Percentiles rank a stretch among this genome's conserved stretches.
phyloP scores from a whole-genome alignment of 139 green algal genomes.

The Tetradesmus obliquus region DNA sequence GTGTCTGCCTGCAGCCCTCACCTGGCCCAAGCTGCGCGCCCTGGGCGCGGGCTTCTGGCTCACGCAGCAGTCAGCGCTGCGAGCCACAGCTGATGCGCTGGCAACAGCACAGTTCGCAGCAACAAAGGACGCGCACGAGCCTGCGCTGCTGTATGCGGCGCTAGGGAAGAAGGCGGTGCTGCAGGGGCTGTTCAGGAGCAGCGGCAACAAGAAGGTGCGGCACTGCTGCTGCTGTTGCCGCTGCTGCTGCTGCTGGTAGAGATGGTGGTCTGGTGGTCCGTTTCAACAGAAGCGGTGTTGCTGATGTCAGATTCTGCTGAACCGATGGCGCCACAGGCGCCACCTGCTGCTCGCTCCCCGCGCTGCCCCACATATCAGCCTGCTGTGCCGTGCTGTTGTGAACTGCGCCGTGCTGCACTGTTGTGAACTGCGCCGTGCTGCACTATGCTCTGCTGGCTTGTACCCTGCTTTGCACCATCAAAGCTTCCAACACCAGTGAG shows the following conservation, averaged over 20 bases:
- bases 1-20: slow-evolving; percentile 30
- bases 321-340: too few species aligned
- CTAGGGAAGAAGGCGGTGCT: slow-evolving; percentile 78
- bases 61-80: slow-evolving; percentile 49
- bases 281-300: too few species aligned
- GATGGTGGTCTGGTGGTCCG: too few species aligned
- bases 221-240: slow-evolving; percentile 2
- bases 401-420: too few species aligned
- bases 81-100: slow-evolving; percentile 65
- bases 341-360: too few species aligned
- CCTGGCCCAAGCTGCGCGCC: slow-evolving; percentile 71
- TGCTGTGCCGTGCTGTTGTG: too few species aligned
- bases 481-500: too few species aligned
- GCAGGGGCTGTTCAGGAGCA: slow-evolving; percentile 77
- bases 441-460: neutral
- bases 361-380: too few species aligned
- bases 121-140: slow-evolving; percentile 80
- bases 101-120: slow-evolving; percentile 80
- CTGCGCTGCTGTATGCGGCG: slow-evolving; percentile 85
- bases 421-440: too few species aligned
- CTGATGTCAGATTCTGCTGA: too few species aligned
- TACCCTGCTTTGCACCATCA: neutral
- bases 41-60: slow-evolving; percentile 91
- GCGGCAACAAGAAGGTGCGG: slow-evolving; percentile 42
- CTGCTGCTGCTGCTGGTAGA: neutral